Evolutionary conservation across 768 basidiomycete genomes (phyloP), one percentile per base, ranked within the genome.

Genomic region (Phylloporus sp.): DNA sequence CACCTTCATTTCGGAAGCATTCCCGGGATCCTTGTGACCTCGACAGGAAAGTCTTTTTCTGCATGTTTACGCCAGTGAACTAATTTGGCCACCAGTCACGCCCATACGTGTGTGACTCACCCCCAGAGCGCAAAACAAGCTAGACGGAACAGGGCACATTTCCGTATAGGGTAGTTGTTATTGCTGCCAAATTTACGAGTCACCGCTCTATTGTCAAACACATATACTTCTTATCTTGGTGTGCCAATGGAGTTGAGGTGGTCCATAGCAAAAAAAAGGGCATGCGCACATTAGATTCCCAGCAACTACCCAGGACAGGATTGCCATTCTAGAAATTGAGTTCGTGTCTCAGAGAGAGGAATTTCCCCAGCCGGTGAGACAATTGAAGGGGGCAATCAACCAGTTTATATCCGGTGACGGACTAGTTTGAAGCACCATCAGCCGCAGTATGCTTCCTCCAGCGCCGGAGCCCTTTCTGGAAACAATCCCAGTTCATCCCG

Each of bases 401-500:
- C 34, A 15, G 23, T 36, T 46, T 41, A 52, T n/a, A 23, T 50
- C 24, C 20, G 31, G 24, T 13, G 20, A 20, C 15, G 16, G 34
- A 32, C 49, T 64, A 58, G 43, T n/a, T 48, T 31, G 49, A 46
- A 27, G 50, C 24, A 23, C 16, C 38, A n/a, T 43, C 44, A 27
- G 52, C 50, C 16, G 35, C 63, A 16, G 69, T 64, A 54, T 73
- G 72, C 45, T 66, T 79, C 55, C 87, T 73, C 93, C 93, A 97
- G 47, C 79, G 72, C 18, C 60, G 69, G 27, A 95, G 66, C 0
- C 93, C 93, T n/a, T 76, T 70, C 57, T 87, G 82, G 61, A 90
- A 91, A 5, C 74, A 69, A n/a, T 73, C 66, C 43, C 76, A 70
- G 57, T 82, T 76, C 26, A 91, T 58, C 0, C 91, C 91, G 20